Evolutionary conservation across 306 rosid genomes (phyloP), one percentile per base, ranked within the genome.

Genomic region (Castanea crenata): DNA sequence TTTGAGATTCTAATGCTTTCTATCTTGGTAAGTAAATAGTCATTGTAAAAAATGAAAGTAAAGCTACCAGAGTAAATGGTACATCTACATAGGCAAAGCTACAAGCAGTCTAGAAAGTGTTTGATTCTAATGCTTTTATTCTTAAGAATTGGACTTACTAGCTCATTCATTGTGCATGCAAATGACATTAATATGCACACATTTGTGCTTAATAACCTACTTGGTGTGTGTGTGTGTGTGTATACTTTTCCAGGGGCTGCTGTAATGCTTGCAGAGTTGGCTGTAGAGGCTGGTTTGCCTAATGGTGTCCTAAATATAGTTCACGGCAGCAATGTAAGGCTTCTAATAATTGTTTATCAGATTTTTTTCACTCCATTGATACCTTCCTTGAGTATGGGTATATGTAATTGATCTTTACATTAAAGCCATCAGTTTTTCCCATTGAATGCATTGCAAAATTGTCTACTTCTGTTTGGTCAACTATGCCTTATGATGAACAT

Each of bases 251-350:
- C 90, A 91, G 97, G 97, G 65, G 92, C 97, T 51, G 88, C 97
- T 80, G 55, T 89, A 61, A 82, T 89, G 25, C 92, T 91, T 64
- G 92, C 97, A 61, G 97, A 91, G 85, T 81, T 91, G 71, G 97
- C 97, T 65, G 78, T 83, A 64, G 96, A 91, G 84, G 96, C 96
- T 83, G 96, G 96, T 78, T 55, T 91, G 79, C 96, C 96, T 20
- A 59, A 89, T 71, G 96, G 96, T 62, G 96, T 91, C 80, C 78
- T 91, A 79, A 91, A 89, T 82, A 79, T 91, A 74, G 92, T 91
- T 82, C 96, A 91, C 41, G 96, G 96, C 25, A 89, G 91, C 51
- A 76, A 88, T 85, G 97, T 91, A 86, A 57, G 90, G 68, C 32
- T 55, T 21, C 25, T 12, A 3, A 63, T 12, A 13, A 35, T 34